phyloP scores from a whole-genome alignment of 2,329 filamentous ascomycete species.

The Chaetothyriales sp. region DNA sequence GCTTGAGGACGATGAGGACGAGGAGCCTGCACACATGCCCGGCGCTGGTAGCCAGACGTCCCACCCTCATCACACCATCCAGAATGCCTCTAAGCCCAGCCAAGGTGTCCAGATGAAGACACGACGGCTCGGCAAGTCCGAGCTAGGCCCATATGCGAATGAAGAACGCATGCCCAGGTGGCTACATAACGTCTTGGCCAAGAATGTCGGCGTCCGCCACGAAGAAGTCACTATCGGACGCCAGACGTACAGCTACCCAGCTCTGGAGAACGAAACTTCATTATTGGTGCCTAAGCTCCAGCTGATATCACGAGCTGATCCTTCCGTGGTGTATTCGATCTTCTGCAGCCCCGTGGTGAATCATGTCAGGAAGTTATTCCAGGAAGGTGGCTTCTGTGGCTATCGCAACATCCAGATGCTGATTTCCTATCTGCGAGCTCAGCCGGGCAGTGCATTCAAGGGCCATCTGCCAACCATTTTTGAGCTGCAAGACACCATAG shows the following conservation, averaged over 20 bases:
- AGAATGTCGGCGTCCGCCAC: neutral
- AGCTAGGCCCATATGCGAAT: constrained; percentile 57
- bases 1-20: neutral
- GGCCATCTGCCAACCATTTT: constrained; percentile 58
- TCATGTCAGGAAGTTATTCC: constrained; percentile 68
- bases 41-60: neutral
- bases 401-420: constrained; percentile 94
- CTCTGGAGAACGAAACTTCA: constrained; percentile 20
- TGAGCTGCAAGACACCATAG: constrained; percentile 71
- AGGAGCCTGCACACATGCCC: neutral
- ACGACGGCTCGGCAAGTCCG: constrained; percentile 25
- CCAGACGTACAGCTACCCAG: neutral
- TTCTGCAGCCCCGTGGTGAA: constrained; percentile 61
- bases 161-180: constrained; percentile 61
- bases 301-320: constrained; percentile 50
- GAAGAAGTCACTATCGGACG: neutral
- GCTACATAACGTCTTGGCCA: constrained; percentile 44
- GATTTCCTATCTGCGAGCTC: constrained; percentile 57
- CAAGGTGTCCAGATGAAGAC: constrained; percentile 20
- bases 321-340: constrained; percentile 53
- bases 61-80: neutral
- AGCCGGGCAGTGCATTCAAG: constrained; percentile 45
- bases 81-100: constrained; percentile 9
- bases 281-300: constrained; percentile 48
- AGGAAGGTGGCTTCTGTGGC: constrained; percentile 82